These are phyloP conservation scores for Candida frijolesensis DNA, from an alignment of 1,139 yeast genomes.

Conservation along the genomic window DNA sequence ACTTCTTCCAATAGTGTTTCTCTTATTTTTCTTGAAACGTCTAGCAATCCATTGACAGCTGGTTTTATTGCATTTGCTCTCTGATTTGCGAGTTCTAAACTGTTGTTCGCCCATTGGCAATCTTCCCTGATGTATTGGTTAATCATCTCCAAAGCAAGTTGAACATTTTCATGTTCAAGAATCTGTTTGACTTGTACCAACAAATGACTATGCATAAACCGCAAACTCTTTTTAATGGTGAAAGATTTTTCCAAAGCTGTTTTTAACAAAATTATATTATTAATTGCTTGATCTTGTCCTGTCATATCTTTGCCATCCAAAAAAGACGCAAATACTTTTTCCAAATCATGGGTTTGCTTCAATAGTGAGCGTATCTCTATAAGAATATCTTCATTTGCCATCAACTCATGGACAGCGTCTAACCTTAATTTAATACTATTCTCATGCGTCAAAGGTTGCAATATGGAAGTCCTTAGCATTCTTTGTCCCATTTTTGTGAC, in stretches of 20 bases:
- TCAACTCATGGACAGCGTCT: conserved; percentile 35
- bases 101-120: conserved; percentile 40
- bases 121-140: conserved; percentile 38
- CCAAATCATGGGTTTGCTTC: conserved; percentile 36
- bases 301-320: conserved; percentile 17
- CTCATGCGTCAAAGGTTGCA: conserved; percentile 46
- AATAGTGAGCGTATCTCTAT: conserved; percentile 22
- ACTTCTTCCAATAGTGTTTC: conserved; percentile 38
- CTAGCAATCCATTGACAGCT: conserved; percentile 48
- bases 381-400: conserved; percentile 18
- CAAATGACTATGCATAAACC: conserved; percentile 16
- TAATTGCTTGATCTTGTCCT: conserved; percentile 36
- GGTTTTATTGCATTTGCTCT: conserved; percentile 44
- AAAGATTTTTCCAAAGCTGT: conserved; percentile 24
- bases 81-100: conserved; percentile 44
- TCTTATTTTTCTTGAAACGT: conserved; percentile 44
- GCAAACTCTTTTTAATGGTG: conserved; percentile 18
- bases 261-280: conserved; percentile 38
- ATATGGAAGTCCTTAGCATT: conserved; percentile 35
- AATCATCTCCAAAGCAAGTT: conserved; percentile 24
- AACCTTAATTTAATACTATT: conserved; percentile 32
- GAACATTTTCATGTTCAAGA: conserved; percentile 24
- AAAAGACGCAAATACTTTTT: conserved; percentile 29
- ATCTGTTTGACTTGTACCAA: conserved; percentile 31
- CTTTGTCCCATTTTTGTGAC: conserved; percentile 49